phyloP scores from a whole-genome alignment of 176 grass and related monocot genomes.

The barley (Hordeum vulgare) region DNA sequence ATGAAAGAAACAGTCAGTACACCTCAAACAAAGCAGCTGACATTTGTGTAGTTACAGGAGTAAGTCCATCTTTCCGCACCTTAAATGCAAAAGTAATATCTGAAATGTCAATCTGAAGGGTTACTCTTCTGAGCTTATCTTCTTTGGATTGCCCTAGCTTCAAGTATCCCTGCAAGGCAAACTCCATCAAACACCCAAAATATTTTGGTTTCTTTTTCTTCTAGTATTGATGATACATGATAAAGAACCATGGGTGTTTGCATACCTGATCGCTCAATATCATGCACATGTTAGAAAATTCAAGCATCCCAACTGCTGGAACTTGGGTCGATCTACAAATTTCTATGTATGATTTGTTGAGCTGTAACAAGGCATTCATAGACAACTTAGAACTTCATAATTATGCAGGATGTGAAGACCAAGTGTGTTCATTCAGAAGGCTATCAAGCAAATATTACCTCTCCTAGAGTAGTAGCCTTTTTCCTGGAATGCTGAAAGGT shows the following conservation, averaged over 20 bases:
- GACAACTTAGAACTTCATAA: slow-evolving; percentile 15
- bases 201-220: slow-evolving; percentile 13
- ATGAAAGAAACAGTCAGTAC: slow-evolving; percentile 27
- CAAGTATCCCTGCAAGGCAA: slow-evolving; percentile 62
- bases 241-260: not conserved
- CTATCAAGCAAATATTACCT: slow-evolving; percentile 37
- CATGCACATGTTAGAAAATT: slow-evolving; percentile 89
- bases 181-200: not conserved
- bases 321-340: slow-evolving; percentile 86
- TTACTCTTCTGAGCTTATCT: slow-evolving; percentile 69
- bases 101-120: slow-evolving; percentile 71
- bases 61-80: slow-evolving; percentile 26
- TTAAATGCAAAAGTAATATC: slow-evolving; percentile 90
- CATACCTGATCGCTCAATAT: slow-evolving; percentile 82
- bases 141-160: slow-evolving; percentile 69
- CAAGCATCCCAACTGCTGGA: slow-evolving; percentile 63
- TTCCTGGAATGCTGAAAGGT: slow-evolving; percentile 60
- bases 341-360: slow-evolving; percentile 75
- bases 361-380: slow-evolving; percentile 35
- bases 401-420: not conserved
- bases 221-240: not conserved
- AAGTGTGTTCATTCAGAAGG: not conserved
- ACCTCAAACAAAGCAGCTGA: not conserved
- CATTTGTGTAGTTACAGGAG: not conserved
- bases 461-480: slow-evolving; percentile 57